Conservation (phyloP, 2,329 filamentous ascomycete genomes). For the Sporothrix protearum region DNA sequence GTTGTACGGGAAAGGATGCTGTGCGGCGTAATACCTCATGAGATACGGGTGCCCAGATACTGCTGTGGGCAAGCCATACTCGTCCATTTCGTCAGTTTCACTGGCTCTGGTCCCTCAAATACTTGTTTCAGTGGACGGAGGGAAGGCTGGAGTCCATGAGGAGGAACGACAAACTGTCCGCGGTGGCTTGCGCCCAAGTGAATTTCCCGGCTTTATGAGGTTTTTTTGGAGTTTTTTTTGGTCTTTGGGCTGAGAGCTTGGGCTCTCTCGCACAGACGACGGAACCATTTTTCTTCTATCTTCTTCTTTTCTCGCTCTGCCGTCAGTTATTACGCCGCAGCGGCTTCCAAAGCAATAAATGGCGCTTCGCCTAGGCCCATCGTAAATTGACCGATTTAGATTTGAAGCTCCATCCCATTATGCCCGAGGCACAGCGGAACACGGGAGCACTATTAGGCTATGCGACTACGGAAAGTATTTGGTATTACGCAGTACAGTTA, state of each 20-base stretch:
- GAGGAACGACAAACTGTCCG: not conserved
- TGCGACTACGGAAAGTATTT: not conserved
- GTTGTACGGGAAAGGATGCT: not conserved
- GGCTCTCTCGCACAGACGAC: not conserved
- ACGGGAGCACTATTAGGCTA: not conserved
- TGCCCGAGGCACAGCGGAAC: not conserved
- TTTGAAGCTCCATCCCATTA: not conserved
- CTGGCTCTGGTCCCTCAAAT: not conserved
- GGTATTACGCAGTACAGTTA: not conserved
- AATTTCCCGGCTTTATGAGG: not conserved
- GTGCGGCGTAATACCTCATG: not conserved
- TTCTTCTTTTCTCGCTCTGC: too few species aligned
- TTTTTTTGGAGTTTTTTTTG: not conserved
- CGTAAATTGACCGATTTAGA: conserved; percentile 2
- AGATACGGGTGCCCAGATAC: not conserved
- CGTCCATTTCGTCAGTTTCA: too few species aligned
- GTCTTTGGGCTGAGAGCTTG: not conserved
- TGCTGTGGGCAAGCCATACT: not conserved
- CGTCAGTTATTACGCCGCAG: too few species aligned
- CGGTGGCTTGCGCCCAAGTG: not conserved
- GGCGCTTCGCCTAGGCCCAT: conserved; percentile 3
- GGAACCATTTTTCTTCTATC: not conserved
- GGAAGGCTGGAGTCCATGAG: not conserved
- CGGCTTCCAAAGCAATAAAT: not conserved
- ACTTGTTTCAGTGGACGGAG: conserved; percentile 5